Evolutionary conservation across 192 early-diverging fungal species (phyloP), one percentile per base, ranked within the genome.

Genomic region (Entrophospora sp.): DNA sequence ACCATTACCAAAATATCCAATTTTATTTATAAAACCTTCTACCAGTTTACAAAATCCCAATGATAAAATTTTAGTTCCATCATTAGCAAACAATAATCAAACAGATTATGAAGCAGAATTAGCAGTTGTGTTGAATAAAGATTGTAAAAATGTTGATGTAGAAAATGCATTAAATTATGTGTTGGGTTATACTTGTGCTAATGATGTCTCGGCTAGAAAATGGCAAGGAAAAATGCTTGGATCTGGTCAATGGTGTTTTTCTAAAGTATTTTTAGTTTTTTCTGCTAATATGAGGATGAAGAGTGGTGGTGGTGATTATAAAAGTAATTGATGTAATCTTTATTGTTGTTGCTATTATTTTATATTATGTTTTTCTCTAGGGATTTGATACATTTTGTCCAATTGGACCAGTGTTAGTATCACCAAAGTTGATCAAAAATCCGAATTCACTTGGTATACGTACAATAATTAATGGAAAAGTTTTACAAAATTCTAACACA

Each of bases 101-200:
- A 67, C 71, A 6, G 84, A 86, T 56, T 86, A 79, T 69, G 84
- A 86, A 72, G 80, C 71, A 20, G 84, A 86, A 64, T 71, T 86
- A 7, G 82, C 79, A 1, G 78, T 86, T 1, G 80, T 86, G 14
- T 83, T 86, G 48, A 81, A 81, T 2, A 81, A 77, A 60, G 34
- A 40, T 13, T 80, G 81, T 66, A 81, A 77, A 71, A 66, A 83
- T 52, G 79, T 83, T 42, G 64, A 59, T 13, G 69, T 69, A 35
- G 68, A 71, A 13, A 52, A 83, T 13, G 79, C 84, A 12, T 66
- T 83, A 30, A 53, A 73, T 8, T 79, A 81, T 65, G 81, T 86
- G 8, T 66, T 73, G 30, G 81, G 84, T 42, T 83, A 79, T 67
- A 85, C 84, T 6, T 67, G 72, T 5, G 76, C 76, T 25, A 86